Conservation (phyloP, 805 yeast genomes). For the Wickerhamomyces rabaulensis region DNA sequence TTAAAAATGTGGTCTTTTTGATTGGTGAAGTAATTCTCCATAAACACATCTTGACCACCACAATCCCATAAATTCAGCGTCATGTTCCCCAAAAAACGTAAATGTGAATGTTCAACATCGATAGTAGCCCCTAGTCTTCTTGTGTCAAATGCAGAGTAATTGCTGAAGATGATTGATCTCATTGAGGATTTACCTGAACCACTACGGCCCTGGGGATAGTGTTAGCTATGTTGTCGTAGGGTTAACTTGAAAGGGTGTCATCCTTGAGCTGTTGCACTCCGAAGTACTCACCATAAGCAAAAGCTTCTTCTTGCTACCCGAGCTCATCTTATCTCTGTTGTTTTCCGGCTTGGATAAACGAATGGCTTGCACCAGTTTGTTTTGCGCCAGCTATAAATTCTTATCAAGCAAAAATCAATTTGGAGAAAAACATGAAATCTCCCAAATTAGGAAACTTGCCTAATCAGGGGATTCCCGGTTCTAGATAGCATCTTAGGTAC, state of each 20-base stretch:
- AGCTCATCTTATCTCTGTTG: conserved; percentile 22
- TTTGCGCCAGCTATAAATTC: no score
- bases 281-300: conserved; percentile 44
- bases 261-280: neutral
- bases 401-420: neutral
- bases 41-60: conserved; percentile 95
- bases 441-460: neutral
- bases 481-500: no score
- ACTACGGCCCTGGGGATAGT: conserved; percentile 65
- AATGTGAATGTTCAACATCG: conserved; percentile 96
- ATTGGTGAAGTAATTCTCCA: conserved; percentile 87
- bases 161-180: conserved; percentile 93
- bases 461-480: neutral
- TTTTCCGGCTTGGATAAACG: no score
- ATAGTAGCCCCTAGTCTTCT: conserved; percentile 94
- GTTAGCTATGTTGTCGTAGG: conserved; percentile 5
- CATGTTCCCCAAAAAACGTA: conserved; percentile 91
- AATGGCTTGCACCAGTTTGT: no score
- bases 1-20: conserved; percentile 90
- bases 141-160: conserved; percentile 95
- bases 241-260: neutral
- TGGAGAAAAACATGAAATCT: neutral
- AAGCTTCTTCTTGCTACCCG: conserved; percentile 51
- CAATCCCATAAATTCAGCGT: conserved; percentile 96
- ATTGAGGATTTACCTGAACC: conserved; percentile 97